Base-by-base conservation (phyloP, 139 green algal genomes). In the Monoraphidium neglectum region DNA sequence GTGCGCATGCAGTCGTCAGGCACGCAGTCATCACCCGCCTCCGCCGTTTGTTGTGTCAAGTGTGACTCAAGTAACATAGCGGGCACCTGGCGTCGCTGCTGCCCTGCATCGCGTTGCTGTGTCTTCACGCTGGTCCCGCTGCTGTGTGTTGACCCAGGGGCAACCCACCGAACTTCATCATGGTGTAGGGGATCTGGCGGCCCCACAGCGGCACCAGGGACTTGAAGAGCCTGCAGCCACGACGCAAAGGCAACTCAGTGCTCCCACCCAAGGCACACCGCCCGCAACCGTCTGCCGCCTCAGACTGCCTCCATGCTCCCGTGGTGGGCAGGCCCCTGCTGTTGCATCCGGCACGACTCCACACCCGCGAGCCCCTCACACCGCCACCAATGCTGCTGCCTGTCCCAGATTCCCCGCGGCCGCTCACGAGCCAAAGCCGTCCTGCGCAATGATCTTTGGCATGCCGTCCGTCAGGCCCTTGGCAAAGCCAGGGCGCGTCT, bases 161-260 rank as follows among this genome's bases (percentile, higher is more conserved):
- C 8, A 3, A 81, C 83, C 84, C 70, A 87, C 90, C 93, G 66
- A 98, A 98, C 87, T 98, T 98, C 89, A 97, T 95, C 93, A 98
- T 98, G 57, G 94, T 98, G 91, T 98, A 98, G 12, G 94, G 94
- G 70, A 98, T 97, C 84, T 98, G 94, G 64, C 94, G 89, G 40
- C 88, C 91, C 94, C 94, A 98, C 77, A 98, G 88, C 8, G 93
- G 91, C 30, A 77, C 80, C 30, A 98, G 40, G 24, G 91, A 92
- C 91, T 96, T 97, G 84, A 88, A 98, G 54, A 97, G 84, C 36
- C 91, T 95, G 75, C 65, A 74, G 36, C 6, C 49, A 68, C 16
- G 30, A n/a, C n/a, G n/a, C n/a, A n/a, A n/a, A n/a, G n/a, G n/a
- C n/a, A n/a, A n/a, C n/a, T n/a, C n/a, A n/a, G n/a, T n/a, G n/a